phyloP scores from a whole-genome alignment of 352 stramenopile genomes.

The Phytophthora pluvialis region DNA sequence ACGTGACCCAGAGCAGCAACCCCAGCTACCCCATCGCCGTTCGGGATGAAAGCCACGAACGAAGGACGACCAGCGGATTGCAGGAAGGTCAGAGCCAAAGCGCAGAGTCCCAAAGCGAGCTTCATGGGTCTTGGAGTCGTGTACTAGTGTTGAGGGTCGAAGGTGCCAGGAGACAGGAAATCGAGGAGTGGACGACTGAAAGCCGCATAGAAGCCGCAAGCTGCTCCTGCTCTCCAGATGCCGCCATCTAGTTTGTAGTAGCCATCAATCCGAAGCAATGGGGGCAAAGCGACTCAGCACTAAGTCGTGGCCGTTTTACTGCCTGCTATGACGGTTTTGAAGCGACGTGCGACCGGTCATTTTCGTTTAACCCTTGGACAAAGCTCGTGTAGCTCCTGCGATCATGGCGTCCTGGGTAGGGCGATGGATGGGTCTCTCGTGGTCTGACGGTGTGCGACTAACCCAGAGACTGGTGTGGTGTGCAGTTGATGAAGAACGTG shows the following conservation, averaged over 20 bases:
- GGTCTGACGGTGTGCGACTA: not conserved
- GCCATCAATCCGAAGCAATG: conserved; percentile 23
- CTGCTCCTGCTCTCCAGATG: not conserved
- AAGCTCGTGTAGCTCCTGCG: not conserved
- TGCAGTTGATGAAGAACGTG: conserved; percentile 76
- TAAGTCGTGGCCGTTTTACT: conserved; percentile 13
- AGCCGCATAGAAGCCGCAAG: conserved; percentile 26
- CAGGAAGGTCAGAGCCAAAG: conserved; percentile 13
- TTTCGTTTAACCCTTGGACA: conserved; percentile 1
- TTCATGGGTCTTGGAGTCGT: conserved; percentile 38
- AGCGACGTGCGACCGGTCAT: conserved; percentile 26
- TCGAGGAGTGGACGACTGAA: conserved; percentile 27
- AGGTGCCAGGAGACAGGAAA: conserved; percentile 24
- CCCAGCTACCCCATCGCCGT: conserved; percentile 51
- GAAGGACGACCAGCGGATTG: conserved; percentile 33
- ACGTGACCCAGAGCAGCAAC: conserved; percentile 66
- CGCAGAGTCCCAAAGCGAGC: conserved; percentile 14
- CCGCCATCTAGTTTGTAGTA: not conserved
- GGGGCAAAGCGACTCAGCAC: conserved; percentile 2
- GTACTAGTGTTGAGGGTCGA: conserved; percentile 7
- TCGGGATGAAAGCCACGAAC: conserved; percentile 71
- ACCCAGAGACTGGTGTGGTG: not conserved
- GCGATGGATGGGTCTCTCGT: conserved; percentile 14
- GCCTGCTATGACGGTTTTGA: not conserved
- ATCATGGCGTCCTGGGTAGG: conserved; percentile 55